A percentile compares a stretch with the other conserved stretches of the same genome.
These are phyloP conservation scores for Lodderomyces pseudojiufengensis DNA, from an alignment of 1,139 yeast species.

Conservation along the genomic window DNA sequence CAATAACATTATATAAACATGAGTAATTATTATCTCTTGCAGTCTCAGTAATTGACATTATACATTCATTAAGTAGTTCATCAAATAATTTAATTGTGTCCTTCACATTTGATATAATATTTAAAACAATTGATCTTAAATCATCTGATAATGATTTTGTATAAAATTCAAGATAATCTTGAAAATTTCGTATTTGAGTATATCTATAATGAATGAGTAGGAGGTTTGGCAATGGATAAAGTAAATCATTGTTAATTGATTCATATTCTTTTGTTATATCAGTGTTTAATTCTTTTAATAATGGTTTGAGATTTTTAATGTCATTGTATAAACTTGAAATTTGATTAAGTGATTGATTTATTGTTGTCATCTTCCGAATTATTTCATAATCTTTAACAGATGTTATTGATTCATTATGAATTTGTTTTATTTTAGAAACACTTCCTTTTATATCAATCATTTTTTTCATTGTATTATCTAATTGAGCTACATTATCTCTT, in stretches of 20 bases:
- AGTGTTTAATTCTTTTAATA: conserved; percentile 47
- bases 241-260: conserved; percentile 45
- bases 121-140: conserved; percentile 60
- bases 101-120: conserved; percentile 53
- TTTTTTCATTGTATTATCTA: conserved; percentile 34
- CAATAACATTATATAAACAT: conserved; percentile 66
- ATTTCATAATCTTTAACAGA: conserved; percentile 55
- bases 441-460: conserved; percentile 50
- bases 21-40: conserved; percentile 64
- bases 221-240: conserved; percentile 57
- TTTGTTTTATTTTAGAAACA: conserved; percentile 55
- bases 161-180: conserved; percentile 64
- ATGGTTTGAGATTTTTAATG: conserved; percentile 53
- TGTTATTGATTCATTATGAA: conserved; percentile 51
- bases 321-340: conserved; percentile 64
- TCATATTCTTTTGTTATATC: conserved; percentile 55
- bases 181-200: conserved; percentile 70
- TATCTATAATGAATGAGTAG: conserved; percentile 66
- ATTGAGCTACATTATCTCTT: conserved; percentile 34
- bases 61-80: conserved; percentile 55
- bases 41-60: conserved; percentile 63
- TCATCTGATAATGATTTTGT: conserved; percentile 61
- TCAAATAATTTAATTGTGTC: conserved; percentile 60
- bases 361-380: conserved; percentile 57
- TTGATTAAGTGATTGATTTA: conserved; percentile 69